These are phyloP conservation scores for Schizophyllum amplum DNA, from an alignment of 1,284 basidiomycete species.

Conservation along the genomic window DNA sequence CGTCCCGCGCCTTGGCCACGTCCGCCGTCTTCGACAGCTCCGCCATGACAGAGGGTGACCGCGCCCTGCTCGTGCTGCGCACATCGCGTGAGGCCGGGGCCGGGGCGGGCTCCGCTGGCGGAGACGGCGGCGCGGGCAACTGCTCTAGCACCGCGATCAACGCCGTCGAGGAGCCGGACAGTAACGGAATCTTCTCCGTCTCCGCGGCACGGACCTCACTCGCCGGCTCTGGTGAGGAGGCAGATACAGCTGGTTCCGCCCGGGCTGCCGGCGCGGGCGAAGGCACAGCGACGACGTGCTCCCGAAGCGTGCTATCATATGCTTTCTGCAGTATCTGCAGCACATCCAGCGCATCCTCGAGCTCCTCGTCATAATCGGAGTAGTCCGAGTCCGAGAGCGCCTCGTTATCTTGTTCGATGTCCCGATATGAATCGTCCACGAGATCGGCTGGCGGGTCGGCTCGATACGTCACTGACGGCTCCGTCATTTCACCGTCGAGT, in stretches of 20 bases:
- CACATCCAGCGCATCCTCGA: slow-evolving; percentile 60
- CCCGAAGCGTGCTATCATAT: slow-evolving; percentile 54
- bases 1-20: background rate
- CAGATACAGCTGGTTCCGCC: slow-evolving; percentile 6
- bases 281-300: slow-evolving; percentile 37
- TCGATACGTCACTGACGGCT: background rate
- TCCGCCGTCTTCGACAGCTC: background rate
- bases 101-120: too few species aligned
- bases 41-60: background rate
- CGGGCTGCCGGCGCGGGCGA: slow-evolving; percentile 4
- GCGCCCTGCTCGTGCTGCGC: background rate
- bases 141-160: slow-evolving; percentile 60
- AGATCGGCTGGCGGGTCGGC: background rate
- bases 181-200: slow-evolving; percentile 31
- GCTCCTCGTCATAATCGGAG: slow-evolving; percentile 27
- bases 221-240: slow-evolving; percentile 6
- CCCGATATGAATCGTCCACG: background rate
- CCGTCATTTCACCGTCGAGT: background rate
- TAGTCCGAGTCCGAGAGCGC: background rate
- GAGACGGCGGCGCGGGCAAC: background rate
- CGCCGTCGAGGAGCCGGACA: slow-evolving; percentile 62
- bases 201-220: background rate
- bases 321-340: slow-evolving; percentile 59
- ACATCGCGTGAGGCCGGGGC: background rate
- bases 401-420: background rate